Base-by-base conservation (phyloP, 208 protist species). In the Trypanosoma melophagium region DNA sequence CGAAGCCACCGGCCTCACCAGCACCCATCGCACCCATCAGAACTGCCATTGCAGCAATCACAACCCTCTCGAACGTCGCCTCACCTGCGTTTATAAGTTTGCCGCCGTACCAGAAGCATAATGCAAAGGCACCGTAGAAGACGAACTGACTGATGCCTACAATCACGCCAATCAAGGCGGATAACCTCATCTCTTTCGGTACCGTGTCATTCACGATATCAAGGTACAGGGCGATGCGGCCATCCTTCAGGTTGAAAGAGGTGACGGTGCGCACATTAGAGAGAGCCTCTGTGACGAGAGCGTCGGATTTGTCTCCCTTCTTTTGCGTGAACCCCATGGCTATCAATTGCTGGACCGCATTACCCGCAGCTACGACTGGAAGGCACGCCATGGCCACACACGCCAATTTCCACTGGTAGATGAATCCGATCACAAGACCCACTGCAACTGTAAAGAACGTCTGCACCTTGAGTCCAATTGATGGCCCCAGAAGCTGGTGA, bases 61-160 rank as follows among this genome's bases (percentile, higher is more conserved):
- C 61, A 28, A 94, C 84, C 28, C 79, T 40, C 51, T 81, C 38
- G 60, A 94, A 92, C 24, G 74, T 55, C 1, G 85, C 81, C 65
- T 94, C 81, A 28, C 88, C 88, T 31, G 78, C 24, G 8, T 14
- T 38, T 38, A 92, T 90, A 41, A 94, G 81, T 69, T 84, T 86
- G 10, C 85, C 77, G 44, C 88, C 88, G 55, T 90, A 94, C 86
- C 88, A 94, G 70, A 79, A 94, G 64, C 77, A 83, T 25, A 94
- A 79, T 4, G 78, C 77, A 49, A 83, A 87, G 50, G 60, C 58
- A 25, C 71, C 83, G 63, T 77, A 90, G 56, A 76, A 81, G 45
- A 87, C 60, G 47, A 94, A 91, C 73, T 91, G 77, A 17, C 78
- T 70, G 58, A 77, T 24, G 50, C 87, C 84, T 54, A 79, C 83